Percentiles rank a stretch among this genome's conserved stretches.
Conservation (phyloP, 768 basidiomycete species). For the Pleurotus platypus region DNA sequence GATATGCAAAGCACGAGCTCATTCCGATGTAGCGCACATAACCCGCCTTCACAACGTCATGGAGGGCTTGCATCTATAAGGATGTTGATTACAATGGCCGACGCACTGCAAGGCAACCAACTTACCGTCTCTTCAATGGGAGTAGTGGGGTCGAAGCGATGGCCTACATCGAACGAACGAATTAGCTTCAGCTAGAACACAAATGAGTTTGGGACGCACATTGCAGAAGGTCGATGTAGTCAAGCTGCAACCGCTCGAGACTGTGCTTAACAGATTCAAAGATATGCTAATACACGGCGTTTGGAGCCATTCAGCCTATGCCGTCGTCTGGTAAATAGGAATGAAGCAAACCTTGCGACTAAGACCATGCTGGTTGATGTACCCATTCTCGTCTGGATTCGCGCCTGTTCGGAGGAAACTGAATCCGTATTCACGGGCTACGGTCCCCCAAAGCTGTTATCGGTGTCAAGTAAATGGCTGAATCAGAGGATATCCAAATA, state of each 20-base stretch:
- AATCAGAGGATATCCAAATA: too few species aligned
- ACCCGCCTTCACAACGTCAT: slow-evolving; percentile 65
- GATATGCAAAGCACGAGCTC: slow-evolving; percentile 52
- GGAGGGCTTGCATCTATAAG: slow-evolving; percentile 61
- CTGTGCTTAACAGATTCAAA: slow-evolving; percentile 65
- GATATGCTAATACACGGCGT: slow-evolving; percentile 47
- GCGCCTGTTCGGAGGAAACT: slow-evolving; percentile 9
- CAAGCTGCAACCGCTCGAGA: slow-evolving; percentile 64
- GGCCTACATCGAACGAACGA: slow-evolving; percentile 26
- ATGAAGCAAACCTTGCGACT: slow-evolving; percentile 33
- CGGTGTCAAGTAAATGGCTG: too few species aligned
- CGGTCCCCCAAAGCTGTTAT: slow-evolving; percentile 32
- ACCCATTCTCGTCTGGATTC: slow-evolving; percentile 36
- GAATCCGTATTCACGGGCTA: slow-evolving; percentile 18
- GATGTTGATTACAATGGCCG: too few species aligned
- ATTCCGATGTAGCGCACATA: slow-evolving; percentile 61
- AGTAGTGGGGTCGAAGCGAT: slow-evolving; percentile 54
- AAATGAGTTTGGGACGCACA: slow-evolving; percentile 30
- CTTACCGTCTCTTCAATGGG: slow-evolving; percentile 54
- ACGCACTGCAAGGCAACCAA: background rate
- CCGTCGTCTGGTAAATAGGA: too few species aligned
- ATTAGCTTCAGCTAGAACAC: too few species aligned
- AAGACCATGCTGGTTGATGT: slow-evolving; percentile 50
- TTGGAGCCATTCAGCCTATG: background rate
- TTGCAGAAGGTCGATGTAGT: slow-evolving; percentile 76